Conservation (phyloP, 139 green algal species). For the Tetraselmis chui region DNA sequence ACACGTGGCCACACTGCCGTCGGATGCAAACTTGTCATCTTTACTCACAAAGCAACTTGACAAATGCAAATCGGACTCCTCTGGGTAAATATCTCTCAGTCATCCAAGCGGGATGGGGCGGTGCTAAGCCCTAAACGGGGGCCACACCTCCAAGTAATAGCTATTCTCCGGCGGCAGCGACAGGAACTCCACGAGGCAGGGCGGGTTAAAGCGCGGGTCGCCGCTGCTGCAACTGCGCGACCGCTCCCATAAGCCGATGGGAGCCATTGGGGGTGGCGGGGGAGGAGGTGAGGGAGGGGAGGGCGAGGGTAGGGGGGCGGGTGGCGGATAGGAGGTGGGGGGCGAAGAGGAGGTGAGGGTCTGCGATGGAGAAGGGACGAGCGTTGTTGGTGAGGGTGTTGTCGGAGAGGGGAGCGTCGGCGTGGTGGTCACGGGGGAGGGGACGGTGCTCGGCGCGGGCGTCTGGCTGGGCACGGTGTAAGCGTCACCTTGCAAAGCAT, state of each 20-base stretch:
- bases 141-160: not conserved
- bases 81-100: too few species aligned
- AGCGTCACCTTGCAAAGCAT: not conserved
- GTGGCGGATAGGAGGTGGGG: not conserved
- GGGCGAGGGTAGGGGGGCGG: too few species aligned
- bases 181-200: not conserved
- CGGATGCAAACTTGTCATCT: too few species aligned
- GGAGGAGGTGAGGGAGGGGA: not conserved
- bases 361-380: not conserved
- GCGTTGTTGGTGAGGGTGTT: not conserved
- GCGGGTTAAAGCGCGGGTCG: not conserved
- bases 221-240: not conserved
- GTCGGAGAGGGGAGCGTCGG: too few species aligned
- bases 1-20: too few species aligned
- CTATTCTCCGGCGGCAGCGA: not conserved
- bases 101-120: too few species aligned
- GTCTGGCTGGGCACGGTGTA: not conserved
- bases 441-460: not conserved
- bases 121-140: too few species aligned
- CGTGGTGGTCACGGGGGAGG: not conserved
- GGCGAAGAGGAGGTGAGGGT: not conserved
- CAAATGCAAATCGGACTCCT: too few species aligned
- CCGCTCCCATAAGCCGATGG: not conserved
- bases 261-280: not conserved
- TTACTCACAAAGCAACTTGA: too few species aligned